phyloP scores from a whole-genome alignment of 2,329 filamentous ascomycete genomes.

The Camillea tinctor region DNA sequence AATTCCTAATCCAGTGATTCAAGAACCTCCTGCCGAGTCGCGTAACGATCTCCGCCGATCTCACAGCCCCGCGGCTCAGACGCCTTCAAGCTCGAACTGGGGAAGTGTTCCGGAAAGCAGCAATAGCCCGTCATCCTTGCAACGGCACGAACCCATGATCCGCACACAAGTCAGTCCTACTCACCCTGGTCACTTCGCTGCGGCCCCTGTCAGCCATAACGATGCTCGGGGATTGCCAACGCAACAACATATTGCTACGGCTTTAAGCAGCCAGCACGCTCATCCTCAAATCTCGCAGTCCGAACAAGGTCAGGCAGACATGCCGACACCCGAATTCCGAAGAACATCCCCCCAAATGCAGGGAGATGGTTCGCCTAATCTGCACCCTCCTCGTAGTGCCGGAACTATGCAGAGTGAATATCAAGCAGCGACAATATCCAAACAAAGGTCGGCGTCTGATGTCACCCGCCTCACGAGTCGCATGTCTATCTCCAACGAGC shows the following conservation, averaged over 20 bases:
- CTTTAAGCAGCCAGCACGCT: constrained; percentile 12
- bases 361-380: background rate
- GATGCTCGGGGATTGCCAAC: constrained; percentile 10
- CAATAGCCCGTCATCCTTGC: constrained; percentile 10
- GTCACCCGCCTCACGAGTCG: constrained; percentile 24
- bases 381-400: background rate
- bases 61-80: constrained; percentile 6
- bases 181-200: background rate
- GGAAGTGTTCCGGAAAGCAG: constrained; percentile 17
- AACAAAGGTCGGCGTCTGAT: constrained; percentile 3
- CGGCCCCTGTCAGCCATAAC: constrained; percentile 5
- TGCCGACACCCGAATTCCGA: background rate
- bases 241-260: constrained; percentile 24
- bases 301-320: background rate
- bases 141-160: constrained; percentile 14
- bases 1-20: constrained; percentile 2
- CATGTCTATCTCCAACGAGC: constrained; percentile 18
- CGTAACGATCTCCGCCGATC: constrained; percentile 8
- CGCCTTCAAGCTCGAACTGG: constrained; percentile 20
- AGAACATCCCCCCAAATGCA: constrained; percentile 1
- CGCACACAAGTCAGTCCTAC: constrained; percentile 5
- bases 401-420: background rate
- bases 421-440: background rate
- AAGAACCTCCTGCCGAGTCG: background rate
- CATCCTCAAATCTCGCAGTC: constrained; percentile 9